Base-by-base conservation (phyloP, 148 eudicot species). In the Arbutus unedo region DNA sequence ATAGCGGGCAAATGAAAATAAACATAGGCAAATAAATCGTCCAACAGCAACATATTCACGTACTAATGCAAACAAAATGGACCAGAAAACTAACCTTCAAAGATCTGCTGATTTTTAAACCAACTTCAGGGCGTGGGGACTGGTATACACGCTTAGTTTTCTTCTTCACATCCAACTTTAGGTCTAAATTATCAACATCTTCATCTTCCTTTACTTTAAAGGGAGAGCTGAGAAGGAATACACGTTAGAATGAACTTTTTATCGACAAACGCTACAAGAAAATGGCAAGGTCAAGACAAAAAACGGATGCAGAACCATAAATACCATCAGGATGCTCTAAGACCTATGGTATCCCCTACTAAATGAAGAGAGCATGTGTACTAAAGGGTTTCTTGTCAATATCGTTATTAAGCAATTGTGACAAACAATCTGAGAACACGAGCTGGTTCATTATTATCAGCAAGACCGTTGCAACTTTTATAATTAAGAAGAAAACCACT, bases 171-270 rank as follows among this genome's bases (percentile, higher is more conserved):
- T 86, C 87, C 84, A 90, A 84, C 79, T 88, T 91, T 86, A 97
- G 83, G 45, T 92, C 99, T 86, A 97, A 87, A 67, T 90, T 91
- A 87, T 97, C 98, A 74, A 97, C 97, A 77, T 91, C 98, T 77
- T 94, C 98, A 75, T 97, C 99, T 89, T 96, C 99, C 88, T 93
- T 92, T 70, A 97, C 95, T 83, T 91, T 92, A 44, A 97, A 81
- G 11, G 98, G 98, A 87, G 98, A 97, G 76, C 99, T 97, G 93
- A 51, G 89, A 78, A 82, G 81, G 45, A 31, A 90, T 19, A 11
- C 19, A 74, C 7, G 66, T 41, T 74, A n/a, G 48, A 56, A 70
- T 43, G 45, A 78, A 74, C 60, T 8, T 83, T 66, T 66, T 21
- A 53, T 31, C 67, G 67, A 62, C 5, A 81, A 51, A 43, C 23